Conservation (phyloP, 148 eudicot species). For the Tetragonia tetragonoides region DNA sequence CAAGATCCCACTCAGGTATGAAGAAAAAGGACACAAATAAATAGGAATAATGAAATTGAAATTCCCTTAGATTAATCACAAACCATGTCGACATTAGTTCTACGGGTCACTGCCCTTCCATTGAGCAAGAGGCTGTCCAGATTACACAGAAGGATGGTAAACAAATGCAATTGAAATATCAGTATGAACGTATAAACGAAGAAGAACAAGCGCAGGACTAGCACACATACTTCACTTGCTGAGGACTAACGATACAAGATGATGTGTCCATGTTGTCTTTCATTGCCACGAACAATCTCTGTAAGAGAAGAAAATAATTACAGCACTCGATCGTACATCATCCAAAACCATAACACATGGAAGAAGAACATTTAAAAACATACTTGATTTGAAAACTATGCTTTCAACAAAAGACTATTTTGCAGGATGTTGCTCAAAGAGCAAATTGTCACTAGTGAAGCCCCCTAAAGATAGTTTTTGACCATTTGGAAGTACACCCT, state of each 20-base stretch:
- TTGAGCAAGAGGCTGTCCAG: slow-evolving; percentile 72
- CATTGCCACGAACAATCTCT: slow-evolving; percentile 69
- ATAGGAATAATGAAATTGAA: background rate
- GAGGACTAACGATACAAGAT: slow-evolving; percentile 68
- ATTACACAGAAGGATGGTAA: slow-evolving; percentile 15
- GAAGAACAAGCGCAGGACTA: background rate
- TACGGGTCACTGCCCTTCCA: slow-evolving; percentile 67
- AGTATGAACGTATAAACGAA: background rate
- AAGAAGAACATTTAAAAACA: background rate
- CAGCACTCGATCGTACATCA: background rate
- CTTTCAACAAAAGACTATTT: background rate
- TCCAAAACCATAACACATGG: background rate
- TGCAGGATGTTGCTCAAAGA: background rate
- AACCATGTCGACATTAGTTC: slow-evolving; percentile 54
- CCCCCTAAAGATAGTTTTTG: background rate
- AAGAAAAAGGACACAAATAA: background rate
- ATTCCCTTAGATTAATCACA: slow-evolving; percentile 20
- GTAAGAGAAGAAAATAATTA: slow-evolving; percentile 25
- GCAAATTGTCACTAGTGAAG: background rate
- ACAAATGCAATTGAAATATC: slow-evolving; percentile 1
- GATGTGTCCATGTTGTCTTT: slow-evolving; percentile 77
- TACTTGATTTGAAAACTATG: background rate
- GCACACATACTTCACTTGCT: slow-evolving; percentile 57
- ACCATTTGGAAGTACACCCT: background rate
- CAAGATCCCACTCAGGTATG: slow-evolving; percentile 7